phyloP scores from a whole-genome alignment of 169 alveolate genomes.

The Plasmodium inui region DNA sequence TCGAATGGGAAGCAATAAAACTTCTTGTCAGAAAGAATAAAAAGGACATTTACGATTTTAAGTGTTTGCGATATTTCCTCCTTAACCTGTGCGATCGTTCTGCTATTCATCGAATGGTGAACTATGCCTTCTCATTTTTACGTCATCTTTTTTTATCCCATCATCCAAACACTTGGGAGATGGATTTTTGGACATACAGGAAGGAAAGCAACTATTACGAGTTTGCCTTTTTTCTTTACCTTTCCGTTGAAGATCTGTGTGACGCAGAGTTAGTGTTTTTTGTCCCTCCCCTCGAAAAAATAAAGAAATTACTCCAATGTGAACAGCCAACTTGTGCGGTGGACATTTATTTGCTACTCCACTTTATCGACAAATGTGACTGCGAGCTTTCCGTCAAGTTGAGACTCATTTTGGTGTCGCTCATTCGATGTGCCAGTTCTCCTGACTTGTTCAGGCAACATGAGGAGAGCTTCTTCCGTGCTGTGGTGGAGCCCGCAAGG shows the following conservation, averaged over 20 bases:
- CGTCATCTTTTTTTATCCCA: neutral
- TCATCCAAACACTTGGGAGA: conserved; percentile 9
- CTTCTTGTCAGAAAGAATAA: neutral
- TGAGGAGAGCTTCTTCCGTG: neutral
- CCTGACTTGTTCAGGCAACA: conserved; percentile 32
- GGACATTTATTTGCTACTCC: conserved; percentile 29
- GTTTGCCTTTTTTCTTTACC: conserved; percentile 44
- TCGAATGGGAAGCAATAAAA: conserved; percentile 16
- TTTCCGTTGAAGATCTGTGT: conserved; percentile 35
- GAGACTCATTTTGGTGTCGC: conserved; percentile 12
- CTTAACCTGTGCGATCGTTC: conserved; percentile 36
- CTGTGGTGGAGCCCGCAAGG: neutral
- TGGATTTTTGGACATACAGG: conserved; percentile 18
- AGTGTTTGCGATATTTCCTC: conserved; percentile 30
- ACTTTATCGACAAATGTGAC: conserved; percentile 12
- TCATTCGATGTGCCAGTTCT: conserved; percentile 9
- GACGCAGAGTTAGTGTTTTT: neutral
- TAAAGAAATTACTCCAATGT: conserved; percentile 12
- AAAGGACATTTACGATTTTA: conserved; percentile 8
- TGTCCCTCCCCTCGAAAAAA: neutral
- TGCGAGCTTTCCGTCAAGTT: conserved; percentile 23
- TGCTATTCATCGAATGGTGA: conserved; percentile 7
- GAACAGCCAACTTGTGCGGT: neutral
- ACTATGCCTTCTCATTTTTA: conserved; percentile 7
- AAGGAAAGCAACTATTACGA: conserved; percentile 26